Base-by-base conservation (phyloP, 164 flowering plant species). In the Vitis riparia region DNA sequence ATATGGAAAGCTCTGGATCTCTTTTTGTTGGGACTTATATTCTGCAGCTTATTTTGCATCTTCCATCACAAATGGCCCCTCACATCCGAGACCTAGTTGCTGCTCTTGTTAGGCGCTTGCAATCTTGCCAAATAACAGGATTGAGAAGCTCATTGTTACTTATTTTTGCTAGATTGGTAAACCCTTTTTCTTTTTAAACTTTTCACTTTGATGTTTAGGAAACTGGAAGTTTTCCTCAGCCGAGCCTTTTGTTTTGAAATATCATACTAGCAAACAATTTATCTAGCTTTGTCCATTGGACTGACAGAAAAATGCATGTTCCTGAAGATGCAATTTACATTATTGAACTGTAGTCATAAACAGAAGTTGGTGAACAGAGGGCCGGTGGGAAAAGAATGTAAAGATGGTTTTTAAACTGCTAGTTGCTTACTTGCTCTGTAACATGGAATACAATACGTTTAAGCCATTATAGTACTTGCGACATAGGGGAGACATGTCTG, bases 101-200 rank as follows among this genome's bases (percentile, higher is more conserved):
- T 77, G 98, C 97, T 75, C 87, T 96, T 66, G 84, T 93, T 71
- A 87, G 90, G 77, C 93, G 98, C 63, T 86, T 93, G 98, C 92
- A 84, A 67, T 89, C 97, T 75, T 87, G 88, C 76, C 80, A 90
- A 79, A 84, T 86, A 60, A 66, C 86, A n/a, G 94, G 91, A 55
- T 73, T 96, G 78, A 88, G 77, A 78, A 88, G 86, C 83, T 93
- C 99, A 15, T 78, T 96, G 83, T 71, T 96, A 10, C 82, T 96
- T 58, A 85, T 93, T 69, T 85, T 93, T 83, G 99, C 99, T 29
- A 85, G 98, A 89, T 72, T 96, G 92, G 99, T 95, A 85, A 37
- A 37, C 44, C 7, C 7, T 37, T 37, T 37, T 55, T 37, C 58
- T 44, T 11, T 17, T 59, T 29, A 2, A 30, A 30, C 30, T 32